Evolutionary conservation across 495 filamentous ascomycete genomes (phyloP).

Genomic region (Pyronema domesticum): DNA sequence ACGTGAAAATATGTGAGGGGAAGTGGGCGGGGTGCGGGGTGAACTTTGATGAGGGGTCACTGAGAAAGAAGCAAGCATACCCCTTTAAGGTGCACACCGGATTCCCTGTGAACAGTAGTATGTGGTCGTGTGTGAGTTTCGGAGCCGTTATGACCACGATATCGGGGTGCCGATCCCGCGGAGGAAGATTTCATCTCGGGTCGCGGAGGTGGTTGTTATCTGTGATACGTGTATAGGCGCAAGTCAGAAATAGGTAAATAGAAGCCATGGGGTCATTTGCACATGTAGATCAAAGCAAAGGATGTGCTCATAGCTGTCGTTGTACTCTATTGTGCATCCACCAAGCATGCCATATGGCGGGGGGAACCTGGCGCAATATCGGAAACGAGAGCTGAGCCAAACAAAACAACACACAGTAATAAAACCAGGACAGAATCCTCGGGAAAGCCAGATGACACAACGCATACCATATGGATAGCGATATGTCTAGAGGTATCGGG

Average conservation of each 20-base stretch:
- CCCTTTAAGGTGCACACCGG: constrained; percentile 21
- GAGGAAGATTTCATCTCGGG: constrained; percentile 24
- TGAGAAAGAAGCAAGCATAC: constrained; percentile 18
- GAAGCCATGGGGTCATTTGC: background rate
- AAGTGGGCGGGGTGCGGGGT: background rate
- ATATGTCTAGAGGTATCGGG: background rate
- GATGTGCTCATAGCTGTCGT: background rate
- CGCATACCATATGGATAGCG: background rate
- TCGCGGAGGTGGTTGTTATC: constrained; percentile 14
- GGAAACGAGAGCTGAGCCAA: background rate
- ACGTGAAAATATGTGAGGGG: background rate
- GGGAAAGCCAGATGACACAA: background rate
- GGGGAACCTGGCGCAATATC: background rate
- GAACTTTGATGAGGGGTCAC: background rate
- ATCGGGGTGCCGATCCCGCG: constrained; percentile 17
- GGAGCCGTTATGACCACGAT: constrained; percentile 16
- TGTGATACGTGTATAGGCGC: background rate
- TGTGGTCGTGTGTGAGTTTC: constrained; percentile 12
- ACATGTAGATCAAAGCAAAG: background rate
- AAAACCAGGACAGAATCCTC: background rate
- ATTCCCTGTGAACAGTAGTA: constrained; percentile 17
- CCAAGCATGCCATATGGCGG: background rate
- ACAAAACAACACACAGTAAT: background rate
- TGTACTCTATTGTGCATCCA: background rate
- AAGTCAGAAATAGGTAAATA: background rate